Conservation (phyloP, 2,329 filamentous ascomycete genomes). For the Colletotrichum gloeosporioides region DNA sequence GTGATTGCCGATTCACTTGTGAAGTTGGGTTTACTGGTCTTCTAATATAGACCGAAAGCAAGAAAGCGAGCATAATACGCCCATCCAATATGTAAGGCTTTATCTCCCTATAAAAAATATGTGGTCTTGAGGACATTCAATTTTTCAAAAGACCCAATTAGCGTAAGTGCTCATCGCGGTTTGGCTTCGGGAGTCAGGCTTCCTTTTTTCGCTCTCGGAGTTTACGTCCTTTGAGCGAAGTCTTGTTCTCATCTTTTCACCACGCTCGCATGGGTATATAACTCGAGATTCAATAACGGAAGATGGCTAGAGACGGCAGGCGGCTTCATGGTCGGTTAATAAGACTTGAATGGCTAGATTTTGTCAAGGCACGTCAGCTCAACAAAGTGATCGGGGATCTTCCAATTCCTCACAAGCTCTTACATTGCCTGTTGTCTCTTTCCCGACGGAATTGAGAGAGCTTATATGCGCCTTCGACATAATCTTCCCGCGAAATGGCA, state of each 20-base stretch:
- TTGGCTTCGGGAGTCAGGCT: neutral
- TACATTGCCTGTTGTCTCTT: too few species aligned
- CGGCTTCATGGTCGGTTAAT: fast-evolving
- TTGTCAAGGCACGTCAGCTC: neutral
- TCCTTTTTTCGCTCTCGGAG: neutral
- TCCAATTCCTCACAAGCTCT: too few species aligned
- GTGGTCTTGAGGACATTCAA: neutral
- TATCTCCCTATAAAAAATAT: fast-evolving
- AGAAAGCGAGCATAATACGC: too few species aligned
- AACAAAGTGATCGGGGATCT: neutral
- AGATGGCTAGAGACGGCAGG: fast-evolving
- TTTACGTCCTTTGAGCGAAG: neutral
- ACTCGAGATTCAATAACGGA: neutral
- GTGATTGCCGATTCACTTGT: neutral
- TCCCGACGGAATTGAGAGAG: neutral
- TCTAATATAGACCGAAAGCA: neutral
- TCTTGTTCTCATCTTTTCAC: neutral
- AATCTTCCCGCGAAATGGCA: neutral
- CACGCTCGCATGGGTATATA: neutral
- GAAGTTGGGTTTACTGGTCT: neutral
- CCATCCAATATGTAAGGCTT: fast-evolving
- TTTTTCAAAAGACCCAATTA: neutral
- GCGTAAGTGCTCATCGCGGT: too few species aligned
- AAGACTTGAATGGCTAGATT: neutral
- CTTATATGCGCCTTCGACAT: neutral